Base-by-base conservation (phyloP, 306 rosid genomes). In the Ziziphus jujuba region DNA sequence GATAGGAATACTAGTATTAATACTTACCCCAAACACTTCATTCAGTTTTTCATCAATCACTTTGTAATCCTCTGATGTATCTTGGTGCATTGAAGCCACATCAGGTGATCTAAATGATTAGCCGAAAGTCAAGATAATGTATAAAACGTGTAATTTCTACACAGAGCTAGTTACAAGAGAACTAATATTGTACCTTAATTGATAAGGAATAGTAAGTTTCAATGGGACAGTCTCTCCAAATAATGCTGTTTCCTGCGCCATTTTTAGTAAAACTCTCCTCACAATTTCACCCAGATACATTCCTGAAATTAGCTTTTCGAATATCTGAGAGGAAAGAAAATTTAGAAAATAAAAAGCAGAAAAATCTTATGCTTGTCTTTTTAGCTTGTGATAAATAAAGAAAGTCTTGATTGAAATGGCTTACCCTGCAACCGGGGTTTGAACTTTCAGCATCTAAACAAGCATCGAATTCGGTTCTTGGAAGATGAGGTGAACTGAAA, bases 71-170 rank as follows among this genome's bases (percentile, higher is more conserved):
- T 84, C 85, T 38, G 92, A 82, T 62, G 87, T 84, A 68, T 89
- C 96, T 82, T 89, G 92, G 72, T 89, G 92, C 90, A 89, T 89
- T 9, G 90, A 80, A 64, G 85, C 92, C 84, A 86, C 82, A 70
- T 86, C 90, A 48, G 80, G 84, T 15, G 85, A 67, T 61, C 96
- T 89, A 66, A 23, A 67, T 56, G 66, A 59, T 54, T 64, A 58
- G 56, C 56, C 5, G 36, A 25, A 47, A 34, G 51, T 4, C 25
- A 36, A n/a, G 54, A 33, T 33, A 14, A 5, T 22, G 12, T 16
- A 17, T 50, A 50, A 50, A 47, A 13, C 51, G 3, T 13, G 51
- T 10, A 40, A 1, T 40, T 40, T 40, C 45, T 0, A 12, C 2
- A 40, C 2, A 40, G 15, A 12, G 12, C 12, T 12, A 40, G 45